These are phyloP conservation scores for Ophiocordyceps camponoti-leonardi DNA, from an alignment of 2,329 filamentous ascomycete species.

Conservation along the genomic window DNA sequence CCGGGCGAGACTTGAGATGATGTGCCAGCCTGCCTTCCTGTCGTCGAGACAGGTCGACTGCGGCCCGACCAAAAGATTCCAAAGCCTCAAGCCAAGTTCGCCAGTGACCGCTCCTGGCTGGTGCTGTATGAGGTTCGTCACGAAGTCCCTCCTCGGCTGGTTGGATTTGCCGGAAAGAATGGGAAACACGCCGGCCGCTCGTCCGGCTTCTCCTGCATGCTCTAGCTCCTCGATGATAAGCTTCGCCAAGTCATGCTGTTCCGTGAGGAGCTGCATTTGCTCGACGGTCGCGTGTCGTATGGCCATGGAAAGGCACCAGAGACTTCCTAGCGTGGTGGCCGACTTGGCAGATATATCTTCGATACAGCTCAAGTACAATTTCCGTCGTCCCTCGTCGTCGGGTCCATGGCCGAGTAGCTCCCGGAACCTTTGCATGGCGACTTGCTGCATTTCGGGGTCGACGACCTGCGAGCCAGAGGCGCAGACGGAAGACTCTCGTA, in stretches of 20 bases:
- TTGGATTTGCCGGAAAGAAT: slow-evolving; percentile 31
- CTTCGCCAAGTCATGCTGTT: slow-evolving; percentile 41
- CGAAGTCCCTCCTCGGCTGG: slow-evolving; percentile 37
- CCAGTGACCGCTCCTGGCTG: slow-evolving; percentile 44
- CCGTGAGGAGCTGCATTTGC: slow-evolving; percentile 39
- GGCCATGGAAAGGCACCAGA: slow-evolving; percentile 42
- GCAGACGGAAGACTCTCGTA: slow-evolving; percentile 52
- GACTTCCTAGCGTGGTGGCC: slow-evolving; percentile 51
- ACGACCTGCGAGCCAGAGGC: slow-evolving; percentile 35
- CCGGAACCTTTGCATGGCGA: slow-evolving; percentile 43
- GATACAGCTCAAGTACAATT: slow-evolving; percentile 51
- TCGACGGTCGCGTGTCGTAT: slow-evolving; percentile 25
- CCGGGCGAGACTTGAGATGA: slow-evolving; percentile 33
- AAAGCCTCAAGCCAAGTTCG: slow-evolving; percentile 47
- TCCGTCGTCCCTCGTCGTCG: slow-evolving; percentile 33
- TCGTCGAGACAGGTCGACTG: slow-evolving; percentile 41
- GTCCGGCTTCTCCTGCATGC: slow-evolving; percentile 23
- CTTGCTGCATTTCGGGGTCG: slow-evolving; percentile 43
- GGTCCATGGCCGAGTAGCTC: slow-evolving; percentile 41
- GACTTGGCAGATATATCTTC: slow-evolving; percentile 48
- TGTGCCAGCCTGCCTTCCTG: slow-evolving; percentile 51
- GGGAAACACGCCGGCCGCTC: slow-evolving; percentile 18
- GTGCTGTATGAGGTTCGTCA: slow-evolving; percentile 38
- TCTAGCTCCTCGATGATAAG: slow-evolving; percentile 50
- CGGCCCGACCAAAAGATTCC: slow-evolving; percentile 55